Evolutionary conservation across 495 filamentous ascomycete genomes (phyloP).

Genomic region (Xylaria acuta): DNA sequence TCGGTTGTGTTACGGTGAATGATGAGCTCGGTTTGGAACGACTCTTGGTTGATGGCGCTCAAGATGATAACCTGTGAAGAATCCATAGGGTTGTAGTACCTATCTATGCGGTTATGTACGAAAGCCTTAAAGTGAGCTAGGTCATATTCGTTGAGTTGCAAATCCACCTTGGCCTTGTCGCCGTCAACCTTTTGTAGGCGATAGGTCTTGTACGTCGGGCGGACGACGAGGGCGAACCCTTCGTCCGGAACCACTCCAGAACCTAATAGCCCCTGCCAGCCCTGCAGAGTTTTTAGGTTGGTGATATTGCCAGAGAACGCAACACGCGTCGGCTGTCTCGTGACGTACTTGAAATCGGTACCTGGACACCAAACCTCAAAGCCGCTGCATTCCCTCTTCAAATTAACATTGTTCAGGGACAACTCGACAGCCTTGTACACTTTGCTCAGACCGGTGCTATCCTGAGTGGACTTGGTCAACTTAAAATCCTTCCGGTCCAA

Average conservation of each 20-base stretch:
- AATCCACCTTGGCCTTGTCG: background rate
- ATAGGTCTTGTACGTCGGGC: slow-evolving; percentile 16
- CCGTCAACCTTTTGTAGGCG: background rate
- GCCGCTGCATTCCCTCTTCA: slow-evolving; percentile 5
- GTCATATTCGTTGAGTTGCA: background rate
- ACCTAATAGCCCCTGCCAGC: slow-evolving; percentile 5
- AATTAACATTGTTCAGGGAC: background rate
- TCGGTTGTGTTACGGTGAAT: slow-evolving; percentile 30
- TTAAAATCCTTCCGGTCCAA: background rate
- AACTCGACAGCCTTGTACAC: background rate
- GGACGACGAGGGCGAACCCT: slow-evolving; percentile 15
- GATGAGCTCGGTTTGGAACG: slow-evolving; percentile 26
- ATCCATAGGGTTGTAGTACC: background rate
- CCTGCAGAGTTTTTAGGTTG: background rate
- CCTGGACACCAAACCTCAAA: slow-evolving; percentile 20
- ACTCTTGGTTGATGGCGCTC: slow-evolving; percentile 12
- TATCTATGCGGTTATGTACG: slow-evolving; percentile 13
- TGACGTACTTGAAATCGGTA: slow-evolving; percentile 19
- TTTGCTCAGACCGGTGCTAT: background rate
- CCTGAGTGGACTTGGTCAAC: background rate
- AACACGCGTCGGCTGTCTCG: background rate
- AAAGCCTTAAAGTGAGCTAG: background rate
- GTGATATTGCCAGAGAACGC: background rate
- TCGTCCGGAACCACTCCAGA: background rate
- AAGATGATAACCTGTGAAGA: slow-evolving; percentile 23